Percentiles rank a stretch among this genome's conserved stretches.
Conservation (phyloP, 2,329 filamentous ascomycete genomes). For the Phialophora verrucosa region DNA sequence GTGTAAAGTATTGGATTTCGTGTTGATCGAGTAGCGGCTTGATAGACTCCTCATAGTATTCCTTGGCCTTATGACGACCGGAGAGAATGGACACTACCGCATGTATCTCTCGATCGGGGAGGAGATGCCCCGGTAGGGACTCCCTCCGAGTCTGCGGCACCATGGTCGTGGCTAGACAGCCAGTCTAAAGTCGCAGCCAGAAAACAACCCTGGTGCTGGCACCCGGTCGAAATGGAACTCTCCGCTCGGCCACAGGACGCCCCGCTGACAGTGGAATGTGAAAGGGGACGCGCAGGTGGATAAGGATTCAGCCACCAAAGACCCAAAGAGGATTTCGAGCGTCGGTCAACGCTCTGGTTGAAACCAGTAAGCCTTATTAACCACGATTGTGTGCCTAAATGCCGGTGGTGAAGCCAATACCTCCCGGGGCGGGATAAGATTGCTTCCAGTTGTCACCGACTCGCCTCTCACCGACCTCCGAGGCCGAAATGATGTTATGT, state of each 20-base stretch:
- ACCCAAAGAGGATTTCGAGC: not conserved
- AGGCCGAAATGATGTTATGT: not conserved
- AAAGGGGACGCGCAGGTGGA: not conserved
- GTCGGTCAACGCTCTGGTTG: too few species aligned
- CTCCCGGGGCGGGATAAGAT: not conserved
- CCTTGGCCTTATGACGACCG: conserved; percentile 63
- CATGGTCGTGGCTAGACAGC: not conserved
- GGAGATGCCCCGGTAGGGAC: conserved; percentile 26
- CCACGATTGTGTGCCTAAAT: not conserved
- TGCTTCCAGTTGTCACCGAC: not conserved
- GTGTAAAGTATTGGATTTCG: conserved; percentile 58
- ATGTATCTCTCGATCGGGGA: conserved; percentile 49
- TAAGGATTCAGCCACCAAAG: not conserved
- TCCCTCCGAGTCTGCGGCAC: not conserved
- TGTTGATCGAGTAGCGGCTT: conserved; percentile 60
- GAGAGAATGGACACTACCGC: conserved; percentile 72
- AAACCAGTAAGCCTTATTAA: too few species aligned
- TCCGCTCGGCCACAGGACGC: not conserved
- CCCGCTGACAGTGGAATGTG: not conserved
- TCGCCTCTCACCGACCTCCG: too few species aligned
- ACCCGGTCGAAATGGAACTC: not conserved
- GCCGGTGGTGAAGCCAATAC: not conserved
- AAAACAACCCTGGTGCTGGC: not conserved
- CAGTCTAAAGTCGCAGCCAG: not conserved
- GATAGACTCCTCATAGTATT: conserved; percentile 63